phyloP scores from a whole-genome alignment of 768 basidiomycete species.

The Kwoniella sp. region DNA sequence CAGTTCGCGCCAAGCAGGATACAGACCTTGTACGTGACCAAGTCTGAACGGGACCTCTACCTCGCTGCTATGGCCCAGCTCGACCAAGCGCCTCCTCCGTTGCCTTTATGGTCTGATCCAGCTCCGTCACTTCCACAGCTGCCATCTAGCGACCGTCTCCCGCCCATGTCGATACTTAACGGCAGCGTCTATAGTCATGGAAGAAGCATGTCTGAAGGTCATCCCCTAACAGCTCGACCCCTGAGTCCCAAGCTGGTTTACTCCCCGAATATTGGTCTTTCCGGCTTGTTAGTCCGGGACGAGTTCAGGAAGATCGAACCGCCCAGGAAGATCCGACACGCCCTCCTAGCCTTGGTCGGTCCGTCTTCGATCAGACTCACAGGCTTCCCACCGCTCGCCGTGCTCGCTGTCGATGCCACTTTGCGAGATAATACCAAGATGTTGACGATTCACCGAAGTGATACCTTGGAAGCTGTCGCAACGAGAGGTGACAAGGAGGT shows the following conservation, averaged over 20 bases:
- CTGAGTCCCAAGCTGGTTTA: constrained; percentile 34
- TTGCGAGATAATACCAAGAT: constrained; percentile 21
- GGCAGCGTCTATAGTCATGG: neutral
- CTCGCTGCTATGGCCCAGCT: constrained; percentile 44
- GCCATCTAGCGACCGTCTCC: too few relatives aligned
- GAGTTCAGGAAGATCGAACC: constrained; percentile 23
- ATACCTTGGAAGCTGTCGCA: neutral
- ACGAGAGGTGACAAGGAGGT: constrained; percentile 2
- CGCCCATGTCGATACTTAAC: neutral
- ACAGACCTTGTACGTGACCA: constrained; percentile 36
- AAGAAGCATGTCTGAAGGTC: constrained; percentile 5
- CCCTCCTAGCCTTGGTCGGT: constrained; percentile 20
- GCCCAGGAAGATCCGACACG: constrained; percentile 12
- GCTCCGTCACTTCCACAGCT: constrained; percentile 29
- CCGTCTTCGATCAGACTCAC: constrained; percentile 23
- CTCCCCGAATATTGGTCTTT: constrained; percentile 22
- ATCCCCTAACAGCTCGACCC: constrained; percentile 5
- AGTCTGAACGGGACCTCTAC: constrained; percentile 40
- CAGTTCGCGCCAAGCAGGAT: constrained; percentile 33
- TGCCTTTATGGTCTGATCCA: constrained; percentile 40
- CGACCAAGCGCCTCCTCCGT: constrained; percentile 26
- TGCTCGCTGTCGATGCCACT: constrained; percentile 18
- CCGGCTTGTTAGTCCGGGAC: constrained; percentile 30
- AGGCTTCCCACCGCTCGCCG: constrained; percentile 23
- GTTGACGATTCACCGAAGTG: constrained; percentile 18